Evolutionary conservation across 352 stramenopile genomes (phyloP).

Genomic region (Phytophthora europaea): DNA sequence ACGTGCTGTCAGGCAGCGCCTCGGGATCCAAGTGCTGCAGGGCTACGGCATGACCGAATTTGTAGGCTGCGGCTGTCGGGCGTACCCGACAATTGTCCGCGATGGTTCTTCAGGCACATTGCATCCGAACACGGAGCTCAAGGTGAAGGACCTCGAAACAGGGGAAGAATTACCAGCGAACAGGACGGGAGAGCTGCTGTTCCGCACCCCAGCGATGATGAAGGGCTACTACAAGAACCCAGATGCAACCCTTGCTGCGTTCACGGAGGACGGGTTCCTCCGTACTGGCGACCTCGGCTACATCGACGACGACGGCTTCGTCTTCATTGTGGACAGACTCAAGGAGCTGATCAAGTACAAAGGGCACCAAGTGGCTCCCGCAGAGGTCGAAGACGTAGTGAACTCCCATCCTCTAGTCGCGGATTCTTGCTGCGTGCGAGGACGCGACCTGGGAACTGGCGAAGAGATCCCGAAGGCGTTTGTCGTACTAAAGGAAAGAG

Average conservation of each 20-base stretch:
- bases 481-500: constrained; percentile 76
- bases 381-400: constrained; percentile 92
- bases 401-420: constrained; percentile 75
- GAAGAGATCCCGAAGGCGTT: constrained; percentile 93
- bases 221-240: constrained; percentile 68
- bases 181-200: constrained; percentile 71
- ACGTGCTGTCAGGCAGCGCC: constrained; percentile 55
- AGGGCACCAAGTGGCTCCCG: constrained; percentile 91
- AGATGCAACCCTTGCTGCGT: constrained; percentile 78
- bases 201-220: constrained; percentile 54
- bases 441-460: constrained; percentile 61
- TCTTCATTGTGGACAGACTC: constrained; percentile 92
- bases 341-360: constrained; percentile 97
- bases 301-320: constrained; percentile 91
- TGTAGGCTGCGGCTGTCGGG: constrained; percentile 52
- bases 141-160: constrained; percentile 46
- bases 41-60: constrained; percentile 73
- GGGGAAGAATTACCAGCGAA: constrained; percentile 39
- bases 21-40: constrained; percentile 57
- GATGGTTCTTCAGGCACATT: constrained; percentile 42
- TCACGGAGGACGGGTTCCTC: constrained; percentile 85
- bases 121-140: constrained; percentile 47
- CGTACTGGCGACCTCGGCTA: constrained; percentile 91
- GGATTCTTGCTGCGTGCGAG: constrained; percentile 77
- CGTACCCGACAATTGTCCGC: constrained; percentile 21